phyloP scores from a whole-genome alignment of 352 stramenopile genomes.

The Phytophthora capsici region DNA sequence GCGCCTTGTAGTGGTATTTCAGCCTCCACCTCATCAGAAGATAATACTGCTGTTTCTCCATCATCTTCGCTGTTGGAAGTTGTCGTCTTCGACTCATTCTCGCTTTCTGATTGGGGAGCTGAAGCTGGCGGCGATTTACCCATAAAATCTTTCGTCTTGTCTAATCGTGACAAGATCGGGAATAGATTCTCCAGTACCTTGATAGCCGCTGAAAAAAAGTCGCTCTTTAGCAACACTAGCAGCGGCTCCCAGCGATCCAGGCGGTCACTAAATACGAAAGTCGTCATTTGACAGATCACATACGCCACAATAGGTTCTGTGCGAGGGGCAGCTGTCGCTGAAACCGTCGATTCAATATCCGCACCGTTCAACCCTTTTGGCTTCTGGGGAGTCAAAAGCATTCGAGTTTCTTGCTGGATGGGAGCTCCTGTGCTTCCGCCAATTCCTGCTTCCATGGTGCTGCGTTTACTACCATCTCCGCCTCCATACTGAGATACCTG shows the following conservation, averaged over 20 bases:
- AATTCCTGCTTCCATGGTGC: constrained; percentile 1
- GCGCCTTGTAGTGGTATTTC: constrained; percentile 8
- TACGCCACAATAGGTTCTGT: constrained; percentile 88
- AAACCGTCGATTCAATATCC: constrained; percentile 36
- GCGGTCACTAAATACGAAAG: constrained; percentile 72
- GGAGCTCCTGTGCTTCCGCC: constrained; percentile 42
- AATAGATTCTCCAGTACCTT: constrained; percentile 81
- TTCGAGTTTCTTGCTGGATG: constrained; percentile 41
- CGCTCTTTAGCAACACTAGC: constrained; percentile 73
- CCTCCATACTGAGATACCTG: constrained; percentile 33
- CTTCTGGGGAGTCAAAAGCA: constrained; percentile 39
- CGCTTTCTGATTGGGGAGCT: constrained; percentile 12
- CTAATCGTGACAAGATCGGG: constrained; percentile 64
- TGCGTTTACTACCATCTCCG: constrained; percentile 2
- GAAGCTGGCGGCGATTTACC: background rate
- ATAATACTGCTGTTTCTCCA: constrained; percentile 3
- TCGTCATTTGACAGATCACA: constrained; percentile 83
- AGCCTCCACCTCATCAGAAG: constrained; percentile 7
- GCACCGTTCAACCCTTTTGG: constrained; percentile 12
- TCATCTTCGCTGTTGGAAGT: constrained; percentile 26
- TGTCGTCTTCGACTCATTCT: constrained; percentile 28
- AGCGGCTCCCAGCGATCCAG: constrained; percentile 88
- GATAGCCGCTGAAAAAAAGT: constrained; percentile 63
- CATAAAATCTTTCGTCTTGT: constrained; percentile 40
- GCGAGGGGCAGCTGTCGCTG: constrained; percentile 54